Evolutionary conservation across 2,329 filamentous ascomycete species (phyloP), one percentile per base, ranked within the genome.

Genomic region (Penicillium sp.): DNA sequence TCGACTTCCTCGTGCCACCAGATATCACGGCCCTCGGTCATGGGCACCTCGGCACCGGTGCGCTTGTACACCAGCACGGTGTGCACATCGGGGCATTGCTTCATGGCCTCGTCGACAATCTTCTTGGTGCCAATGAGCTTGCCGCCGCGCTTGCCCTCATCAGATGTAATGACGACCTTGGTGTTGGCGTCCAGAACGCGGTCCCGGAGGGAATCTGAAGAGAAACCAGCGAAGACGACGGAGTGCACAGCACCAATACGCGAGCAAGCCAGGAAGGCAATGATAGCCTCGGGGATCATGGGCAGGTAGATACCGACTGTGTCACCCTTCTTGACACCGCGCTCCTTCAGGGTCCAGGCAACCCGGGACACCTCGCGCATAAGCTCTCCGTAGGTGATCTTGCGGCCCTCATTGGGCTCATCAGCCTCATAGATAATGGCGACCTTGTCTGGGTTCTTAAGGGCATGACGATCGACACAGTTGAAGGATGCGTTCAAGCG

Each of bases 1-100:
- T 95, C 89, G 47, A 92, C 85, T 80, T 97, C 92, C 77, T 97
- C 93, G 73, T 97, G 90, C 93, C 93, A 99, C 93, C 93, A 99
- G 67, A 83, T 80, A 73, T 99, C 93, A 65, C 93, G 85, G 58
- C 89, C 90, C 60, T 82, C 74, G 44, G 89, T 95, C 88, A 87
- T 92, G 57, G 92, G 91, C 16, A 97, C 85, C 45, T 96, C 90
- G 41, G 90, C 86, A 44, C 92, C 92, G 31, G 93, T 99, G 63
- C 93, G 88, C 81, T 95, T 92, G 80, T 86, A 97, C 49, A 99
- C 93, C 33, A 99, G 79, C 62, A 89, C 88, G 72, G 88, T 83
- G 35, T 79, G 82, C 58, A 99, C 88, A 62, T 89, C 86, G 14
- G 92, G 92, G 74, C 92, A 97, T 74, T 95, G 89, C 79, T 93